A percentile compares a stretch with the other conserved stretches of the same genome.
Conservation (phyloP, 768 basidiomycete species). For the Flagelloscypha sp. region DNA sequence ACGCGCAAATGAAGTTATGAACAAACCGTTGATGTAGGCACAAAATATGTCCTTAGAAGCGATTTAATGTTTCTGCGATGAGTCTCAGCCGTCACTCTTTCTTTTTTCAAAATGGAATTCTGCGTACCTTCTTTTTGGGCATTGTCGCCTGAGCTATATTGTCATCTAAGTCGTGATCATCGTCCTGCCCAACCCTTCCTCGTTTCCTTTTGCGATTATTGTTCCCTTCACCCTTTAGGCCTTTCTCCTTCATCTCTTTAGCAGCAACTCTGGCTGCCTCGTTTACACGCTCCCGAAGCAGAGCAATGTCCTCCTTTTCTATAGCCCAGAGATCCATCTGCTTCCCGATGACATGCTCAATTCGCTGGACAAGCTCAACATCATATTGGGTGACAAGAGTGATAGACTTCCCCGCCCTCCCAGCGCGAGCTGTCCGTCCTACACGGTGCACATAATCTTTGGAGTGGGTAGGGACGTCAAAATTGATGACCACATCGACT, state of each 20-base stretch:
- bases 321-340: constrained; percentile 86
- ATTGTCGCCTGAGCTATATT: constrained; percentile 88
- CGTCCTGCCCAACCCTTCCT: constrained; percentile 41
- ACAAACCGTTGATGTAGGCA: too few relatives aligned
- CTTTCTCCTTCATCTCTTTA: constrained; percentile 50
- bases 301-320: constrained; percentile 80
- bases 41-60: constrained; percentile 67
- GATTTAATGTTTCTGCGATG: constrained; percentile 59
- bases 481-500: constrained; percentile 96
- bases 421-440: constrained; percentile 94
- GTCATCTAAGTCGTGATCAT: constrained; percentile 86
- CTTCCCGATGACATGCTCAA: constrained; percentile 87
- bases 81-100: constrained; percentile 5
- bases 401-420: constrained; percentile 93
- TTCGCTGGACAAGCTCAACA: constrained; percentile 90
- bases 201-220: constrained; percentile 42
- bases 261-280: constrained; percentile 53
- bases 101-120: constrained; percentile 13
- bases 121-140: constrained; percentile 49
- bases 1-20: too few relatives aligned
- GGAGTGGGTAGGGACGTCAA: constrained; percentile 93
- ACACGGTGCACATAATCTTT: constrained; percentile 99
- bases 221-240: constrained; percentile 38
- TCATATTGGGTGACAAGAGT: constrained; percentile 99
- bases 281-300: constrained; percentile 81